Evolutionary conservation across 495 filamentous ascomycete species (phyloP).

Genomic region (Physcia stellaris): DNA sequence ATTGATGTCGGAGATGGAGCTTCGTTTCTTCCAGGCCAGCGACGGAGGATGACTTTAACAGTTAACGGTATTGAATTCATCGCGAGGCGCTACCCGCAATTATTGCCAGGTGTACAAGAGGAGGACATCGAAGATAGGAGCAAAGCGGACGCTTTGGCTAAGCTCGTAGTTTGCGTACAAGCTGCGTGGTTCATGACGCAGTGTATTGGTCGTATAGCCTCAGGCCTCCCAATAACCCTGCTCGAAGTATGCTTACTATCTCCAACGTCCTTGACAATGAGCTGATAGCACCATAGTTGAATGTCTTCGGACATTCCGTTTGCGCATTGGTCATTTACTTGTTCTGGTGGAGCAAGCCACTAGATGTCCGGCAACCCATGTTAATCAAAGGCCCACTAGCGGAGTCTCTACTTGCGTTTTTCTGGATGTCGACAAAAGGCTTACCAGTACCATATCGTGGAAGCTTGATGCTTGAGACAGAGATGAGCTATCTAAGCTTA

Average conservation of each 20-base stretch:
- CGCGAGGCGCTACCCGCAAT: constrained; percentile 4
- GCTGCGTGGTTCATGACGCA: constrained; percentile 23
- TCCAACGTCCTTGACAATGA: too few relatives aligned
- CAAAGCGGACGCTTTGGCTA: constrained; percentile 25
- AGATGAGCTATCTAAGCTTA: too few relatives aligned
- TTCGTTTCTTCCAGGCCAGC: constrained; percentile 2
- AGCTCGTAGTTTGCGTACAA: constrained; percentile 21
- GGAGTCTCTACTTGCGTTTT: constrained; percentile 6
- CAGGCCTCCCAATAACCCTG: constrained; percentile 20
- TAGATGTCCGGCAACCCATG: constrained; percentile 19
- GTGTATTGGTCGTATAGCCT: constrained; percentile 16
- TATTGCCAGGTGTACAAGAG: constrained; percentile 15
- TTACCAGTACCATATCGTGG: too few relatives aligned
- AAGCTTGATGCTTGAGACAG: too few relatives aligned
- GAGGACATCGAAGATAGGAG: constrained; percentile 26
- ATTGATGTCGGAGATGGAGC: too few relatives aligned
- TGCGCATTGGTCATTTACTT: constrained; percentile 25
- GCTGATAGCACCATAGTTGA: too few relatives aligned
- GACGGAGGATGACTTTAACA: constrained; percentile 12
- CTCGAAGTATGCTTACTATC: too few relatives aligned
- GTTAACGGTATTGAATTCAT: constrained; percentile 8
- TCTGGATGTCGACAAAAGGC: too few relatives aligned
- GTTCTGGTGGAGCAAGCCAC: constrained; percentile 32
- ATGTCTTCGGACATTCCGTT: constrained; percentile 27
- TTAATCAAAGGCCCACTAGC: neutral